phyloP scores from a whole-genome alignment of 2,329 filamentous ascomycete species.

The Diaporthe amygdali region DNA sequence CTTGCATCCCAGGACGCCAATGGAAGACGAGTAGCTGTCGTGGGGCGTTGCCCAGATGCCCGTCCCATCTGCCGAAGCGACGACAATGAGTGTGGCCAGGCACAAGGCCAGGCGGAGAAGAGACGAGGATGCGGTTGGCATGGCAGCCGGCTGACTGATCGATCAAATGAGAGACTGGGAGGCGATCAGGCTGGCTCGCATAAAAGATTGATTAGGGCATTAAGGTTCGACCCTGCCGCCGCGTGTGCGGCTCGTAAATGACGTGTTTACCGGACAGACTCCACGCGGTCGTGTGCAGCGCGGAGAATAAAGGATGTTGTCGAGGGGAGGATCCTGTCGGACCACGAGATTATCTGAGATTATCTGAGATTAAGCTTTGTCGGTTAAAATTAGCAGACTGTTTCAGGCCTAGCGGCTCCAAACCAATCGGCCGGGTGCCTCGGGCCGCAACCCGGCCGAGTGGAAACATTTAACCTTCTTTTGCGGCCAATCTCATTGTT shows the following conservation, averaged over 20 bases:
- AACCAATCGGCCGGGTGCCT: background rate
- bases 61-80: slow-evolving; percentile 4
- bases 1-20: slow-evolving; percentile 64
- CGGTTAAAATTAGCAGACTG: slow-evolving; percentile 14
- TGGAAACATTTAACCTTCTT: background rate
- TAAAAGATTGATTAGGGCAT: slow-evolving; percentile 1
- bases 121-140: background rate
- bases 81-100: background rate
- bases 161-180: background rate
- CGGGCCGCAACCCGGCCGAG: background rate
- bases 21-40: slow-evolving; percentile 57
- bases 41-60: slow-evolving; percentile 56
- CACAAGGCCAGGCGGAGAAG: background rate
- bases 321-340: background rate
- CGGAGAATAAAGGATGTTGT: background rate
- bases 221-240: slow-evolving; percentile 12
- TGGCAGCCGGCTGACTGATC: background rate
- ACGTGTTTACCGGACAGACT: background rate
- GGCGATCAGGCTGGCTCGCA: background rate
- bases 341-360: slow-evolving; percentile 13
- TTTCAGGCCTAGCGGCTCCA: slow-evolving; percentile 1
- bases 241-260: background rate
- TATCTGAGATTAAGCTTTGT: slow-evolving; percentile 14
- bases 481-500: too few relatives aligned
- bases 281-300: slow-evolving; percentile 8